Base-by-base conservation (phyloP, 352 stramenopile species). In the Pythium rhizo-oryzae region DNA sequence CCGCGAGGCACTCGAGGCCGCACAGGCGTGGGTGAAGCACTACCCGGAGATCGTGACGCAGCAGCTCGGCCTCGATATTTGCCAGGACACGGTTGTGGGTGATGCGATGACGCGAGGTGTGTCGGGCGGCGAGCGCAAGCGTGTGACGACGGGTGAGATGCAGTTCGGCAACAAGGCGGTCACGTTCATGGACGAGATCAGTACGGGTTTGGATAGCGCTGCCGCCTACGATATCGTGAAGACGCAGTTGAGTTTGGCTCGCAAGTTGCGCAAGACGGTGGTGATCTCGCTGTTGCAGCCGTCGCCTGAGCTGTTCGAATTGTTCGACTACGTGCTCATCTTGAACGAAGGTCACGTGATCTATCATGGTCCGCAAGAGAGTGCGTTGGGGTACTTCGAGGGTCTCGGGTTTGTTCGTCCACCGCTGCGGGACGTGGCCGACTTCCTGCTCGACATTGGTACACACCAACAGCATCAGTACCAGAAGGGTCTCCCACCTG, bases 121-220 rank as follows among this genome's bases (percentile, higher is more conserved):
- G 37, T 84, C 75, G 16, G 79, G 79, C 39, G 79, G 79, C 8
- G 77, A 87, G 28, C 65, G 65, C 41, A 72, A 72, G 59, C 66
- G 66, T 54, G 66, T 72, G 59, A 72, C 66, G 41, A 67, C 69
- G 0, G 78, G 76, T 59, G 74, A 85, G 78, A 97, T 98, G 77
- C 71, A 93, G 43, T 77, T 87, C 49, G 68, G 71, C 28, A 65
- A 67, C 28, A 69, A 75, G 59, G 73, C 65, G 19, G 78, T 96
- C 19, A 61, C 82, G 24, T 84, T 90, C 52, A 81, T 81, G 65
- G 91, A 98, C 74, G 83, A 93, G 75, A 96, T 98, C 65, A 91
- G 79, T 54, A 97, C 88, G 30, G 93, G 93, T 9, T 76, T 98
- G 15, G 91, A 72, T 44, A 67, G 58, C 51, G 65, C 65, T 0